phyloP scores from a whole-genome alignment of 768 basidiomycete species.

The Zangia roseola region DNA sequence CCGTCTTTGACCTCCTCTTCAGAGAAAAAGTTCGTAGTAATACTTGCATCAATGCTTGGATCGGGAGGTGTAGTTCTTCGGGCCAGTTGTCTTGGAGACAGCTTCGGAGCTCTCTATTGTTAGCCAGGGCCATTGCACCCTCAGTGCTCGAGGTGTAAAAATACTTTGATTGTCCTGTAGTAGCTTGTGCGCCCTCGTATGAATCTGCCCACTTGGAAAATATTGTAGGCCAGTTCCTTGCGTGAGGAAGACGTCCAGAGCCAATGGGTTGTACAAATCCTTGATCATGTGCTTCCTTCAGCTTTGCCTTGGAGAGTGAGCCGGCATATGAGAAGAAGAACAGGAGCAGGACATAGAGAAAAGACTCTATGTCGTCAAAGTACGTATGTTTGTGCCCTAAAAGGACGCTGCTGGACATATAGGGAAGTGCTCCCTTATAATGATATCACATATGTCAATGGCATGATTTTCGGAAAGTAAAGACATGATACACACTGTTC shows the following conservation, averaged over 20 bases:
- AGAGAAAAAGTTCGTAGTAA: too few relatives aligned
- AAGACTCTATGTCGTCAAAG: slow-evolving; percentile 16
- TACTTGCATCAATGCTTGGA: too few relatives aligned
- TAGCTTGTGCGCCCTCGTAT: too few relatives aligned
- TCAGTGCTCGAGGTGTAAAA: too few relatives aligned
- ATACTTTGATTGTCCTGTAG: too few relatives aligned
- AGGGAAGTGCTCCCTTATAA: slow-evolving; percentile 7
- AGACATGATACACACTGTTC: slow-evolving; percentile 5
- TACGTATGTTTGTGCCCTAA: background rate
- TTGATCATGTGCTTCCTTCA: background rate
- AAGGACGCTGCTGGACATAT: slow-evolving; percentile 12
- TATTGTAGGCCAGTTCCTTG: slow-evolving; percentile 2
- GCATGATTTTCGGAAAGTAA: too few relatives aligned
- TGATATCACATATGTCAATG: background rate
- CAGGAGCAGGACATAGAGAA: slow-evolving; percentile 14
- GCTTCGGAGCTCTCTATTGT: too few relatives aligned
- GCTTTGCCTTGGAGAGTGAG: background rate
- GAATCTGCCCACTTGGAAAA: slow-evolving; percentile 1
- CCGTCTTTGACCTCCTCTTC: too few relatives aligned
- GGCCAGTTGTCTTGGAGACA: too few relatives aligned
- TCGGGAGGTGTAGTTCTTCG: too few relatives aligned
- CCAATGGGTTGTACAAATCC: slow-evolving; percentile 3
- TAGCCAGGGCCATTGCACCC: too few relatives aligned
- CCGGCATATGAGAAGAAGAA: slow-evolving; percentile 12
- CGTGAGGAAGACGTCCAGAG: background rate